phyloP scores from a whole-genome alignment of 495 filamentous ascomycete genomes.

The Neurospora pannonica region DNA sequence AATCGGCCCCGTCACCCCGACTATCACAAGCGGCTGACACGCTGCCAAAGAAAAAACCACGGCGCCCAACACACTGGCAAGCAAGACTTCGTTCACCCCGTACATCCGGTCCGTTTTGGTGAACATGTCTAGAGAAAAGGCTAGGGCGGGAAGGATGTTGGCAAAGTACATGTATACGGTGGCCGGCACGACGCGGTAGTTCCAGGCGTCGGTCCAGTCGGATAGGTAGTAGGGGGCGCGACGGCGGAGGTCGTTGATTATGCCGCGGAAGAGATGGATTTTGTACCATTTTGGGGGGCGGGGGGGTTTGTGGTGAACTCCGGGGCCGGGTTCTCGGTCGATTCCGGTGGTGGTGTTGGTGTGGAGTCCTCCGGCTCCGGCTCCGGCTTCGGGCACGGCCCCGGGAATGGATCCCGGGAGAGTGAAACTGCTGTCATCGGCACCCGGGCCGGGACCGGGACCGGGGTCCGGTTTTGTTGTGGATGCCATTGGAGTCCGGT shows the following conservation, averaged over 20 bases:
- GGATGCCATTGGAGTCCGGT: background rate
- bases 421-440: background rate
- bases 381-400: background rate
- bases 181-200: constrained; percentile 72
- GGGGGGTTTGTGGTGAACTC: background rate
- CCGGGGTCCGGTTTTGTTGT: background rate
- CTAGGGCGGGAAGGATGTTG: constrained; percentile 73
- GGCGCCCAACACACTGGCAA: constrained; percentile 68
- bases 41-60: constrained; percentile 68
- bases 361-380: constrained; percentile 13
- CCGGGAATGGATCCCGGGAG: background rate
- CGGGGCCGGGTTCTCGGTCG: background rate
- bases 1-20: constrained; percentile 84
- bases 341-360: constrained; percentile 8
- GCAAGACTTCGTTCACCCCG: constrained; percentile 76
- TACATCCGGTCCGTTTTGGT: constrained; percentile 70
- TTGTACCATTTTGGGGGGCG: constrained; percentile 43
- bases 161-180: constrained; percentile 89
- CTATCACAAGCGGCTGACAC: constrained; percentile 76
- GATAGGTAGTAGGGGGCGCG: constrained; percentile 65
- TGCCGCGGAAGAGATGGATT: constrained; percentile 52
- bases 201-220: constrained; percentile 78
- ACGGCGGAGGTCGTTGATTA: constrained; percentile 64
- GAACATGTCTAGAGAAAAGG: constrained; percentile 80
- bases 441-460: constrained; percentile 5